Evolutionary conservation across 805 yeast genomes (phyloP).

Genomic region (Scheffersomyces coipomensis): DNA sequence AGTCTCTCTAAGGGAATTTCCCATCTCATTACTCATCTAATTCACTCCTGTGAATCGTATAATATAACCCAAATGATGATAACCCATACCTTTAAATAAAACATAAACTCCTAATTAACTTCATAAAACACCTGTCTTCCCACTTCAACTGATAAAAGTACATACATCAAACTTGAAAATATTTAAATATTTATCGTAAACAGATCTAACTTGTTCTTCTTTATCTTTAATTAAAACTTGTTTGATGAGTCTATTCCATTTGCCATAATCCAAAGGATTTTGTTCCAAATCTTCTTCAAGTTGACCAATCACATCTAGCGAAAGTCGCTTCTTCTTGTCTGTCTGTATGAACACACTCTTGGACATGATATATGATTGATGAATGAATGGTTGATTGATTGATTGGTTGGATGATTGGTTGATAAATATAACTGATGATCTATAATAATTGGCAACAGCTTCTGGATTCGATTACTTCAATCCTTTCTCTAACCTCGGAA

Average conservation of each 20-base stretch:
- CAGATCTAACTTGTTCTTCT: conserved; percentile 55
- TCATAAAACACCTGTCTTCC: no score
- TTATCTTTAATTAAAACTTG: conserved; percentile 51
- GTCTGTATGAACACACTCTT: conserved; percentile 8
- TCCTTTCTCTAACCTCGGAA: no score
- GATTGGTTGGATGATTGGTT: conserved; percentile 1
- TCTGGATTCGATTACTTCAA: no score
- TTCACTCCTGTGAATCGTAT: no score
- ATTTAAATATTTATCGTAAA: conserved; percentile 58
- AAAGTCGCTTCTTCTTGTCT: conserved; percentile 20
- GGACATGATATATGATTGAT: background rate
- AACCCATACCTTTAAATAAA: no score
- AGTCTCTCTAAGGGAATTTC: no score
- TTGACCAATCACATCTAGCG: conserved; percentile 55
- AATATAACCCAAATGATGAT: no score
- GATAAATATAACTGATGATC: background rate
- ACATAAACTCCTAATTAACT: no score
- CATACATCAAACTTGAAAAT: conserved; percentile 63
- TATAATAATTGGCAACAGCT: background rate
- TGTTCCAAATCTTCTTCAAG: conserved; percentile 53
- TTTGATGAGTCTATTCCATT: conserved; percentile 58
- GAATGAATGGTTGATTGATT: background rate
- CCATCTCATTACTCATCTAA: no score
- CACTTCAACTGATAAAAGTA: no score
- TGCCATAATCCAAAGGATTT: conserved; percentile 51